Percentiles rank a stretch among this genome's conserved stretches.
phyloP scores from a whole-genome alignment of 2,329 filamentous ascomycete genomes.

The Cladosporium sp. region DNA sequence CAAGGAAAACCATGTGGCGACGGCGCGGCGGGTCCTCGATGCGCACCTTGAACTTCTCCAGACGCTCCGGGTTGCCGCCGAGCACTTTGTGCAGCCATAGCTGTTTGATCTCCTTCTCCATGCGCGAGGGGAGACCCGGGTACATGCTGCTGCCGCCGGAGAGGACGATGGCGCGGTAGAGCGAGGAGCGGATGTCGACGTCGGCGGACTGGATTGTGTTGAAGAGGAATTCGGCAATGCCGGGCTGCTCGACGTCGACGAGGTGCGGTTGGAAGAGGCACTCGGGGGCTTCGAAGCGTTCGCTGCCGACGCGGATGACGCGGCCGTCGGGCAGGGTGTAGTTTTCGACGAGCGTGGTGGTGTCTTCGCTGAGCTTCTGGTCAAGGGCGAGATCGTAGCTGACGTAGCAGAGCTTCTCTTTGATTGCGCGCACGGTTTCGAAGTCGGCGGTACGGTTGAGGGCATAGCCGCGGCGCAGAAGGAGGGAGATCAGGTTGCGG shows the following conservation, averaged over 20 bases:
- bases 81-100: constrained; percentile 93
- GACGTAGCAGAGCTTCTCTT: constrained; percentile 99
- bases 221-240: constrained; percentile 96
- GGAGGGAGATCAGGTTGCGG: constrained; percentile 93
- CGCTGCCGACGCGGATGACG: constrained; percentile 92
- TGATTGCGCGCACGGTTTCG: constrained; percentile 98
- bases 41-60: constrained; percentile 98
- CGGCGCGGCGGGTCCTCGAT: constrained; percentile 96
- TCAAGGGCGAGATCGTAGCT: constrained; percentile 97
- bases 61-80: constrained; percentile 84
- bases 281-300: constrained; percentile 96
- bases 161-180: constrained; percentile 97
- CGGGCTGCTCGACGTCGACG: constrained; percentile 94
- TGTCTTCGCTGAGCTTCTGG: constrained; percentile 94
- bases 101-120: constrained; percentile 99
- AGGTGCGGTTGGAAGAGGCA: constrained; percentile 98
- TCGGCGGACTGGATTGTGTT: constrained; percentile 97
- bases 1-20: constrained; percentile 99
- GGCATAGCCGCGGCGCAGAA: constrained; percentile 90
- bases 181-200: constrained; percentile 86
- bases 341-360: constrained; percentile 93
- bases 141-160: constrained; percentile 99
- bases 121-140: constrained; percentile 84
- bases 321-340: constrained; percentile 96
- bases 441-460: constrained; percentile 98